Evolutionary conservation across 495 filamentous ascomycete species (phyloP).

Genomic region (Bacidia gigantensis): DNA sequence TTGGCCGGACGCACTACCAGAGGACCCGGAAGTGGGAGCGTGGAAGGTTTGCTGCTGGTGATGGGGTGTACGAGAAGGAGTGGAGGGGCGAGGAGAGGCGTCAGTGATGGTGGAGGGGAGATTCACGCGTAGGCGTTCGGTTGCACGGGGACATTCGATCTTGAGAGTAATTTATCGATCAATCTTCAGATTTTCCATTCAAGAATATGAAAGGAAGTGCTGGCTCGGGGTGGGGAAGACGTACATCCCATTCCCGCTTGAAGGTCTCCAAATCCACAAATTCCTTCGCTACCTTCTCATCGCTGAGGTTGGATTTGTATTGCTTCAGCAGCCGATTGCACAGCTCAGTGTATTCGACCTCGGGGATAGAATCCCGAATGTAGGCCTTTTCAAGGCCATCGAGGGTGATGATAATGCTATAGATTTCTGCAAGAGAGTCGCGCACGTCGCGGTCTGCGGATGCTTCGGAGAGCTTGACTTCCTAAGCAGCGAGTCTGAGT

Average conservation of each 20-base stretch:
- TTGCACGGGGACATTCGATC: constrained; percentile 91
- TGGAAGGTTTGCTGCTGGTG: constrained; percentile 74
- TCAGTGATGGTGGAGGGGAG: constrained; percentile 56
- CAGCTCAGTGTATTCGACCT: constrained; percentile 87
- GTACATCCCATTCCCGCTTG: constrained; percentile 79
- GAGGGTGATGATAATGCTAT: constrained; percentile 90
- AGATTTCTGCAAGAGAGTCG: constrained; percentile 92
- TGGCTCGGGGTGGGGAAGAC: constrained; percentile 19
- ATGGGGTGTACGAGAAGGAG: constrained; percentile 38
- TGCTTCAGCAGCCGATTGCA: constrained; percentile 88
- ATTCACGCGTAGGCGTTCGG: constrained; percentile 80
- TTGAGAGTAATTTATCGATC: constrained; percentile 27
- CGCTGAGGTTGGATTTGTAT: constrained; percentile 83
- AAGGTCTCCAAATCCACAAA: constrained; percentile 90
- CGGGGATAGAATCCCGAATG: constrained; percentile 85
- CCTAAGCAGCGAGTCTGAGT: constrained; percentile 33
- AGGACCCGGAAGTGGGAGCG: constrained; percentile 43
- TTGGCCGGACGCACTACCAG: constrained; percentile 48
- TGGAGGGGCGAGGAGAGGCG: constrained; percentile 28
- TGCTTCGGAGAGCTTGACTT: constrained; percentile 81
- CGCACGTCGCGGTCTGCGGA: constrained; percentile 81
- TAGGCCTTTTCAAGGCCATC: constrained; percentile 95
- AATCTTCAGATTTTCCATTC: not conserved
- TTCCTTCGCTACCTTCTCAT: constrained; percentile 67
- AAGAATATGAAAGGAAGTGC: not conserved